Percentiles rank a stretch among this genome's conserved stretches.
These are phyloP conservation scores for Tephrocybe sp. DNA, from an alignment of 768 basidiomycete species.

Conservation along the genomic window DNA sequence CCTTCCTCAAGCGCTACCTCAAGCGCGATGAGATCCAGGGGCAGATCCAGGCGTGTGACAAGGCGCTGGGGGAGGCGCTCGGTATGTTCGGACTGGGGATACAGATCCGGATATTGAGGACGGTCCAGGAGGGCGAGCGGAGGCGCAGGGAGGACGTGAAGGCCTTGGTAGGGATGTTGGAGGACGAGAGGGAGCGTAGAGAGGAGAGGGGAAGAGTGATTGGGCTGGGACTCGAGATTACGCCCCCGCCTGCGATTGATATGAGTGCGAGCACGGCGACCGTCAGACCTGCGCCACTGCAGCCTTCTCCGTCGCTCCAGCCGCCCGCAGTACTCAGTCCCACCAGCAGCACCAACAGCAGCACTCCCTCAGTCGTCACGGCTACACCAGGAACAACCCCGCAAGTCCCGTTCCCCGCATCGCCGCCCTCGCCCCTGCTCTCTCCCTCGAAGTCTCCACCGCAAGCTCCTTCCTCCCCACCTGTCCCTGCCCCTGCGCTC, in stretches of 20 bases:
- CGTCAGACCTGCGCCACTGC: neutral
- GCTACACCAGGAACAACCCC: too few relatives aligned
- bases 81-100: slow-evolving; percentile 58
- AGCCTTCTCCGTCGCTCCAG: neutral
- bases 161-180: slow-evolving; percentile 29
- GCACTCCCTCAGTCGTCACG: neutral
- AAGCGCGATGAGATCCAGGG: slow-evolving; percentile 67
- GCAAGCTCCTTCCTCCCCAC: slow-evolving; percentile 10
- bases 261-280: neutral
- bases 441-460: neutral
- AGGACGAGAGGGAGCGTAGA: slow-evolving; percentile 6
- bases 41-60: slow-evolving; percentile 52
- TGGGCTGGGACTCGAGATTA: slow-evolving; percentile 4
- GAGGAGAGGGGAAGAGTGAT: neutral
- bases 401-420: neutral
- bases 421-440: neutral
- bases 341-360: too few relatives aligned
- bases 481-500: neutral
- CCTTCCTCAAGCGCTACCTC: slow-evolving; percentile 79
- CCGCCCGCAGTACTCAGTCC: too few relatives aligned
- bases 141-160: slow-evolving; percentile 31
- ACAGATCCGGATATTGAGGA: slow-evolving; percentile 53
- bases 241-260: neutral
- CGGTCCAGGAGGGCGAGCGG: slow-evolving; percentile 41
- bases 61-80: slow-evolving; percentile 55